Conservation (phyloP, 75 land plant species). For the Sequoiadendron giganteum region DNA sequence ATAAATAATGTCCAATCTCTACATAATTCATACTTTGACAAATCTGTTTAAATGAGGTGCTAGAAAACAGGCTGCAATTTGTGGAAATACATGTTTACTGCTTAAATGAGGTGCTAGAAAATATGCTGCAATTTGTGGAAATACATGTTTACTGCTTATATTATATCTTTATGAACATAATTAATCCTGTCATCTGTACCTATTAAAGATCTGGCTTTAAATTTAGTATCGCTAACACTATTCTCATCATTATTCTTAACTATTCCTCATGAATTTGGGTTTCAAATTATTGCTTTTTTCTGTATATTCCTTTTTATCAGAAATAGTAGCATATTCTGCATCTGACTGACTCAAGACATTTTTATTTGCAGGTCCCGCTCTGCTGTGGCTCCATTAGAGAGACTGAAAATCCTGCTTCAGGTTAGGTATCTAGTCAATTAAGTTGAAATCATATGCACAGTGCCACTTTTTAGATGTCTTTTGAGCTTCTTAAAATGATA, state of each 20-base stretch:
- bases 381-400: slow-evolving; percentile 90
- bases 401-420: slow-evolving; percentile 90
- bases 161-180: not conserved
- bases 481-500: not conserved
- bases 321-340: not conserved
- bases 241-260: not conserved
- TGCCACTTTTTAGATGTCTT: not conserved
- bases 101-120: not conserved
- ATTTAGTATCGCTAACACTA: not conserved
- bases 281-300: not conserved
- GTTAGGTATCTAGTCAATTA: slow-evolving; percentile 24
- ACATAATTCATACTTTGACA: not conserved
- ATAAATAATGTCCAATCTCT: not conserved
- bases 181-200: not conserved
- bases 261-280: not conserved
- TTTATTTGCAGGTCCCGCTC: slow-evolving; percentile 75
- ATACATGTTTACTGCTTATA: no score
- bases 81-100: not conserved
- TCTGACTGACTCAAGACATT: not conserved
- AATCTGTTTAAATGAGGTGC: not conserved
- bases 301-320: not conserved
- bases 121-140: not conserved
- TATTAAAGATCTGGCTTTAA: no score
- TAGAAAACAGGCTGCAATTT: not conserved
- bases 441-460: not conserved